Evolutionary conservation across 2,329 filamentous ascomycete species (phyloP).

Genomic region (Botrytis squamosa): DNA sequence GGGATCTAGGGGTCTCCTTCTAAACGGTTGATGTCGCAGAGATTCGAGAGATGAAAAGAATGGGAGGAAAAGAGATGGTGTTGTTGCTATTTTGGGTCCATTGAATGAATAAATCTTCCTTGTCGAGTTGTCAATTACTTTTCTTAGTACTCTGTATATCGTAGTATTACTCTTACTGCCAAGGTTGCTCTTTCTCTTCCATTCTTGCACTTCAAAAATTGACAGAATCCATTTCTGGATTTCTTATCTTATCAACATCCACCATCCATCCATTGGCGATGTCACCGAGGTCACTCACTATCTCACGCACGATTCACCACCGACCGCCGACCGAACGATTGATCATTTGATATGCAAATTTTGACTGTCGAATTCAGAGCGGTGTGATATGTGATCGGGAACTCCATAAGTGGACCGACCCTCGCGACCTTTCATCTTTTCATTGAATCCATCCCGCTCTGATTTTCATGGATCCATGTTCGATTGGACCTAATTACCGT

Average conservation of each 20-base stretch:
- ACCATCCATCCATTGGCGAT: not conserved
- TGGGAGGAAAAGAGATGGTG: not conserved
- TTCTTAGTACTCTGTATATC: too few species aligned
- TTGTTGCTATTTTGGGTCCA: not conserved
- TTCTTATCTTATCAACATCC: not conserved
- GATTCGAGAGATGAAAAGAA: not conserved
- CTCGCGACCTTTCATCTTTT: too few species aligned
- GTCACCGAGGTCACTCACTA: too few species aligned
- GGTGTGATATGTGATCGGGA: conserved; percentile 6
- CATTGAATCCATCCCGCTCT: not conserved
- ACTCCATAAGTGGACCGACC: not conserved
- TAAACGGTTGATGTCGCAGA: not conserved
- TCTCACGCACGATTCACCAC: not conserved
- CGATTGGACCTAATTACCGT: not conserved
- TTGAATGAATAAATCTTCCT: not conserved
- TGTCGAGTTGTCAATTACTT: too few species aligned
- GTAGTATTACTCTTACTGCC: not conserved
- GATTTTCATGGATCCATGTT: not conserved
- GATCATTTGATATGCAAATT: conserved; percentile 5
- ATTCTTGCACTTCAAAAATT: not conserved
- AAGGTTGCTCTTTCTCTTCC: not conserved
- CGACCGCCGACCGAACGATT: too few species aligned
- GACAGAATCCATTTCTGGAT: not conserved
- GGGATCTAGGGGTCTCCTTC: not conserved
- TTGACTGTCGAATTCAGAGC: not conserved